A percentile compares a stretch with the other conserved stretches of the same genome.
phyloP scores from a whole-genome alignment of 306 rosid genomes.

The Fagus sylvatica region DNA sequence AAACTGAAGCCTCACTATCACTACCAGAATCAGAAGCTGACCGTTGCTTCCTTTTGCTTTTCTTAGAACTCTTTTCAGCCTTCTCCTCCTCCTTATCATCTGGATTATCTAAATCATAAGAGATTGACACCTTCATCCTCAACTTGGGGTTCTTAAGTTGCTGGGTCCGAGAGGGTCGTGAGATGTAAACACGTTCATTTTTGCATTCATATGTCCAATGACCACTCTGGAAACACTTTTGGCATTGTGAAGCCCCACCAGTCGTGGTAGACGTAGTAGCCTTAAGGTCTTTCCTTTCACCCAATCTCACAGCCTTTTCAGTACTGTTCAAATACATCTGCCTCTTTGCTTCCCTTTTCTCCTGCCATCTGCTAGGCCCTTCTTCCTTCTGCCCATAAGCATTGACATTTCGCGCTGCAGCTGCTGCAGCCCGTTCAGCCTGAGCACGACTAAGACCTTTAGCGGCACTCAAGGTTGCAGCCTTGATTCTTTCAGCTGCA shows the following conservation, averaged over 20 bases:
- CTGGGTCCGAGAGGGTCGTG: slow-evolving; percentile 92
- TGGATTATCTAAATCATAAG: slow-evolving; percentile 57
- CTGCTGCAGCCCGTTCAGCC: slow-evolving; percentile 93
- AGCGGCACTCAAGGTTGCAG: slow-evolving; percentile 89
- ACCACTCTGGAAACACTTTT: slow-evolving; percentile 82
- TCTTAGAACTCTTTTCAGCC: slow-evolving; percentile 43
- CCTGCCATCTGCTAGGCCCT: slow-evolving; percentile 99
- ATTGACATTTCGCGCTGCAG: slow-evolving; percentile 93
- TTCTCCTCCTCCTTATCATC: slow-evolving; percentile 48
- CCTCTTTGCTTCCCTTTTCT: slow-evolving; percentile 97
- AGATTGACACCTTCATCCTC: slow-evolving; percentile 56
- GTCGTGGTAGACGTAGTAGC: slow-evolving; percentile 45
- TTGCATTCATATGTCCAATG: slow-evolving; percentile 99
- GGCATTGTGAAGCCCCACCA: slow-evolving; percentile 74
- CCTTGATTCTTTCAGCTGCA: slow-evolving; percentile 96
- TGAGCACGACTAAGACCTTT: slow-evolving; percentile 98
- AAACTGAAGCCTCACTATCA: slow-evolving; percentile 89
- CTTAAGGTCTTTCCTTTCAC: slow-evolving; percentile 84
- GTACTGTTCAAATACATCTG: slow-evolving; percentile 99
- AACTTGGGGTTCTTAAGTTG: slow-evolving; percentile 88
- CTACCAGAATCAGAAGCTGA: slow-evolving; percentile 60
- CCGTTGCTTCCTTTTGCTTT: slow-evolving; percentile 76
- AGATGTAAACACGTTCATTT: slow-evolving; percentile 88
- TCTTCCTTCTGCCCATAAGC: slow-evolving; percentile 99
- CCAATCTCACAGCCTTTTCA: slow-evolving; percentile 91